A percentile compares a stretch with the other conserved stretches of the same genome.
These are phyloP conservation scores for Ogataea nakhonphanomensis DNA, from an alignment of 805 yeast species.

Conservation along the genomic window DNA sequence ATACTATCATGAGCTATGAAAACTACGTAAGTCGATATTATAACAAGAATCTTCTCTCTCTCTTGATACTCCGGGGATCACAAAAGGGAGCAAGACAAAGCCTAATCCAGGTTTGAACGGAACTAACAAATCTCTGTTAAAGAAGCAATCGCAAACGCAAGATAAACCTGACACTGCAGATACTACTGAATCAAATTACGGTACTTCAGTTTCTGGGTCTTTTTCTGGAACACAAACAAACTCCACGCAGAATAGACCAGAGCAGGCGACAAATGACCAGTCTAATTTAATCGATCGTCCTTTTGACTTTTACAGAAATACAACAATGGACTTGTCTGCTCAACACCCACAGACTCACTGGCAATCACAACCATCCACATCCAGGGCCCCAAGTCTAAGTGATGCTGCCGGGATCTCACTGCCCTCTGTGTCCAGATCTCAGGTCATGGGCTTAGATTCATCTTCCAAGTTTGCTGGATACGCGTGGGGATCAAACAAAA, in stretches of 20 bases:
- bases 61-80: background rate
- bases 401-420: constrained; percentile 6
- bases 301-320: constrained; percentile 15
- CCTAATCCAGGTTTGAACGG: too few species aligned
- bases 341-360: constrained; percentile 8
- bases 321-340: constrained; percentile 6
- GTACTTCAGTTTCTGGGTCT: constrained; percentile 17
- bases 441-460: constrained; percentile 10
- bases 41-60: background rate
- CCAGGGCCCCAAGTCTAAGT: constrained; percentile 7
- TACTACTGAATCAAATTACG: constrained; percentile 21
- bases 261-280: constrained; percentile 5
- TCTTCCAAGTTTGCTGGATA: constrained; percentile 13
- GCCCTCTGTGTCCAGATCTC: constrained; percentile 5
- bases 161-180: constrained; percentile 20
- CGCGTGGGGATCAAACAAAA: constrained; percentile 15
- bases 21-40: constrained; percentile 16
- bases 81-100: constrained; percentile 6
- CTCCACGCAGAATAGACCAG: constrained; percentile 6
- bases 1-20: constrained; percentile 17
- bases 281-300: constrained; percentile 8
- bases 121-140: constrained; percentile 4
- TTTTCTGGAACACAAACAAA: constrained; percentile 9
- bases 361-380: constrained; percentile 11
- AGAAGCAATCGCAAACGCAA: constrained; percentile 12